Evolutionary conservation across 2,329 filamentous ascomycete genomes (phyloP).

Genomic region (Coniochaeta sp.): DNA sequence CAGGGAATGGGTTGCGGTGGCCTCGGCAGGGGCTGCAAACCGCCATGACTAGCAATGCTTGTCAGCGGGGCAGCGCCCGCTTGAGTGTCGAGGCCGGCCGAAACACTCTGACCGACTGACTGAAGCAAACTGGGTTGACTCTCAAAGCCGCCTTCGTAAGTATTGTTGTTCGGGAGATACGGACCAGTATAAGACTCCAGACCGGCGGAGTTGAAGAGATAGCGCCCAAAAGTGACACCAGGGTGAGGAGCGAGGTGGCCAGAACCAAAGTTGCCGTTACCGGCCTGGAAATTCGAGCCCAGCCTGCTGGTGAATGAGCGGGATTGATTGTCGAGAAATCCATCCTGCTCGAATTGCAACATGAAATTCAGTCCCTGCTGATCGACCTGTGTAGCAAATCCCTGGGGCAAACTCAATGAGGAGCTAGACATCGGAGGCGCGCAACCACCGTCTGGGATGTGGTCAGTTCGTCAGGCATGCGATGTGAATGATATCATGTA

Average conservation of each 20-base stretch:
- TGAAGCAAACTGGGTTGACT: neutral
- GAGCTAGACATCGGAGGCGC: neutral
- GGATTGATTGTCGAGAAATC: neutral
- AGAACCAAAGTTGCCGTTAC: neutral
- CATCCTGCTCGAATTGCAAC: neutral
- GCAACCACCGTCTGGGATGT: neutral
- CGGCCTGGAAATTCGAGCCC: neutral
- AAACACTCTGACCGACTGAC: neutral
- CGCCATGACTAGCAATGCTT: no score
- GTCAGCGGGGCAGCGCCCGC: no score
- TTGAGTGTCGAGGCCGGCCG: neutral
- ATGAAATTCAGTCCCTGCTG: neutral
- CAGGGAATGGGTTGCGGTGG: no score
- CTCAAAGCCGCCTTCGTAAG: neutral
- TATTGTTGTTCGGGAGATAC: neutral
- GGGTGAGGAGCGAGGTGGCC: neutral
- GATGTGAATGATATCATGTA: neutral
- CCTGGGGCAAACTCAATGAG: neutral
- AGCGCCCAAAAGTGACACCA: no score
- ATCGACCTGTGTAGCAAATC: neutral
- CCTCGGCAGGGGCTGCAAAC: no score
- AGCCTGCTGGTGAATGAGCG: neutral
- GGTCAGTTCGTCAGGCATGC: neutral
- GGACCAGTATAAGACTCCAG: neutral
- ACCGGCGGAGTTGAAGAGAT: neutral